Evolutionary conservation across 2,329 filamentous ascomycete species (phyloP), one percentile per base, ranked within the genome.

Genomic region (Alternaria sp.): DNA sequence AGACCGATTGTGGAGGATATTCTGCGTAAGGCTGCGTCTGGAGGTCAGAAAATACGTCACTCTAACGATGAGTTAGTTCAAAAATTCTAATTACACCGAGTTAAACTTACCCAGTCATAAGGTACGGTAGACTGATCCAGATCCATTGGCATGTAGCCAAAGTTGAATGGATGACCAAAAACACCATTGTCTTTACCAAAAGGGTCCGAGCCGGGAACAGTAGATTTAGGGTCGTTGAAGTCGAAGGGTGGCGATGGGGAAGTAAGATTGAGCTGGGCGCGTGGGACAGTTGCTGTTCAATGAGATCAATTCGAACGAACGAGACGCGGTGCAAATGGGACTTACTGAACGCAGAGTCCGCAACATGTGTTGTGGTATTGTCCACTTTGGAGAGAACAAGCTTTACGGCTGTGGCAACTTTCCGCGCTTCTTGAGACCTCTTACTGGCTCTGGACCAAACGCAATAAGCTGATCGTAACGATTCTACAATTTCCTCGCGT

Each of bases 381-480:
- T 51, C 53, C 26, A 60, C 66, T 60, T 72, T 75, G 2, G 61
- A 51, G 8, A 76, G 66, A 10, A 76, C 68, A 36, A 74, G 26
- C 23, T 58, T 68, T 14, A 74, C 65, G 3, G 72, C 72, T 21
- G 71, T 64, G 14, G 67, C 67, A 40, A 72, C 72, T 50, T 67
- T 75, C 7, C 61, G 59, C 6, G 72, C 73, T 54, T 76, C 73
- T 34, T 71, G 63, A n/a, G 73, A 76, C 24, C 60, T 68, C 24
- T 53, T 59, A 36, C 71, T 70, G 10, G 61, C 63, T 23, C 64
- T 63, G 4, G 51, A 46, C 73, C 73, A 76, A 5, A 75, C 66
- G 2, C 33, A 52, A 34, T 73, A 68, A 2, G 68, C 62, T 4
- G 56, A 61, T 9, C 52, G 65, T 13, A 76, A 58, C 7, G 69